Evolutionary conservation across 257 asterid species (phyloP).

Genomic region (Nicotiana tabacum): DNA sequence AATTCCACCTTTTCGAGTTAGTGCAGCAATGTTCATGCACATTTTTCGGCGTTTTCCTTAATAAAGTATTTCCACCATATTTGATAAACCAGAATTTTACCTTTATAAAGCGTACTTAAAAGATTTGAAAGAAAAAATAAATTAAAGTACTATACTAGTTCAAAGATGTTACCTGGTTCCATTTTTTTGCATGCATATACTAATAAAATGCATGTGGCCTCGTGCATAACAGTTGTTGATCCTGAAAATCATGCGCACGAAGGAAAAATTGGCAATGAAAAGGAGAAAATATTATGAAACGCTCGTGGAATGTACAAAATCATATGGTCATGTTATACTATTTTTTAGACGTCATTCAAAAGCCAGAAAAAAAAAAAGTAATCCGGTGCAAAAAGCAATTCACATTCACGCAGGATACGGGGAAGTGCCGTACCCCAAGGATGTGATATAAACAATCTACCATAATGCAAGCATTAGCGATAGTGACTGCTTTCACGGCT

Average conservation of each 20-base stretch:
- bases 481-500: no score
- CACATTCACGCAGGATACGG: no score
- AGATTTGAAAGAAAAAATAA: background rate
- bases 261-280: background rate
- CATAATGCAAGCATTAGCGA: no score
- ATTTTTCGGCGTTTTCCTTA: conserved; percentile 8
- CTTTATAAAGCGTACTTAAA: background rate
- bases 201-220: background rate
- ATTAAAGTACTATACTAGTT: background rate
- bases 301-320: background rate
- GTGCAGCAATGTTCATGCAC: conserved; percentile 26
- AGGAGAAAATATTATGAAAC: background rate
- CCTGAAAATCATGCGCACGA: background rate
- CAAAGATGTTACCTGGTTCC: background rate
- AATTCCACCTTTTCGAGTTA: conserved; percentile 6
- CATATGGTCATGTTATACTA: background rate
- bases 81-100: conserved; percentile 6
- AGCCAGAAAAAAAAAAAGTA: background rate
- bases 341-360: background rate
- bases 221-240: background rate
- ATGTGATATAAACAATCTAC: no score
- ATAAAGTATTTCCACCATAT: background rate
- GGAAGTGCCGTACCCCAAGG: no score
- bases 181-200: background rate
- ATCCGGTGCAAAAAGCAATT: no score